phyloP scores from a whole-genome alignment of 768 basidiomycete genomes.

The Collybia mongolica region DNA sequence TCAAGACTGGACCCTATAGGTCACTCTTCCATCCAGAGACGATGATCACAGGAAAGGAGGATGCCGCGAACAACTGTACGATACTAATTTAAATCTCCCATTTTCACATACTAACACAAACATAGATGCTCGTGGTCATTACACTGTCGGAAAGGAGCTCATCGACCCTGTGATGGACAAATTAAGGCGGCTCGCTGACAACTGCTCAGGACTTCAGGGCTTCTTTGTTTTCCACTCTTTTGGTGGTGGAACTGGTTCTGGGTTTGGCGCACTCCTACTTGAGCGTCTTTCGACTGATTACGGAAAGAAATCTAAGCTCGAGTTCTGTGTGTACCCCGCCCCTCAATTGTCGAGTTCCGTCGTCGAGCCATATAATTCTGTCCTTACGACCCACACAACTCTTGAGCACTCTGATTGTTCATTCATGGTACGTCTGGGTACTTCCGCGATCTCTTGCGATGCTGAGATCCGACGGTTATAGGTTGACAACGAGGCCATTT shows the following conservation, averaged over 20 bases:
- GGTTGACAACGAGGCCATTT: slow-evolving; percentile 99
- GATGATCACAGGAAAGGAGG: slow-evolving; percentile 97
- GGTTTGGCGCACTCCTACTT: slow-evolving; percentile 95
- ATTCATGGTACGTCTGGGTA: slow-evolving; percentile 77
- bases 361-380: slow-evolving; percentile 98
- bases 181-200: slow-evolving; percentile 94
- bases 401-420: slow-evolving; percentile 99
- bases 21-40: slow-evolving; percentile 99
- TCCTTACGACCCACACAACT: slow-evolving; percentile 97
- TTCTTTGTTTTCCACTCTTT: slow-evolving; percentile 99
- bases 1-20: slow-evolving; percentile 93
- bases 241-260: slow-evolving; percentile 99
- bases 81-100: neutral
- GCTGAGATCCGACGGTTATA: slow-evolving; percentile 22
- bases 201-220: slow-evolving; percentile 97
- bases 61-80: slow-evolving; percentile 98
- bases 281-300: slow-evolving; percentile 98
- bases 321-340: slow-evolving; percentile 97
- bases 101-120: neutral
- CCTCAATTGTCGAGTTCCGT: slow-evolving; percentile 93
- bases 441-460: slow-evolving; percentile 4
- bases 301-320: slow-evolving; percentile 98
- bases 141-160: slow-evolving; percentile 98
- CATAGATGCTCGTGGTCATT: slow-evolving; percentile 96
- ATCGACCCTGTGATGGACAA: slow-evolving; percentile 98